These are phyloP conservation scores for Polygonum maritimum DNA, from an alignment of 148 eudicot genomes.

Conservation along the genomic window DNA sequence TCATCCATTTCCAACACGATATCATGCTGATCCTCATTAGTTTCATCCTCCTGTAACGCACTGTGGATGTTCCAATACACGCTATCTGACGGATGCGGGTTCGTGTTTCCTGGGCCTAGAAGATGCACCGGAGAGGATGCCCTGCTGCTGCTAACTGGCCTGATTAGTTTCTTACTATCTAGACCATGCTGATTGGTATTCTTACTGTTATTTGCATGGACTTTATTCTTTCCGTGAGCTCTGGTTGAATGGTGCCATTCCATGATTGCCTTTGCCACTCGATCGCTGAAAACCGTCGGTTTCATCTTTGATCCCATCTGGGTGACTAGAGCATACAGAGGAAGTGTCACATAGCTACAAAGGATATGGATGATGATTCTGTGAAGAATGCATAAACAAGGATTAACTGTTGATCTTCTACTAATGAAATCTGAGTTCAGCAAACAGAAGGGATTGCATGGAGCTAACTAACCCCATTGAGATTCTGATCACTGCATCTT, in stretches of 20 bases:
- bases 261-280: constrained; percentile 30
- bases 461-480: constrained; percentile 48
- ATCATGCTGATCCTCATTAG: neutral
- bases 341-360: constrained; percentile 59
- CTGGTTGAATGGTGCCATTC: constrained; percentile 36
- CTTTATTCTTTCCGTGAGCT: neutral
- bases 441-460: neutral
- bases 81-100: constrained; percentile 1
- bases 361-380: constrained; percentile 43
- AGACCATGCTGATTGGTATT: neutral
- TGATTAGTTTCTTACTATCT: neutral
- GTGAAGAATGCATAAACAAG: neutral
- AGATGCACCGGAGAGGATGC: constrained; percentile 7
- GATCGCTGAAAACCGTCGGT: constrained; percentile 40
- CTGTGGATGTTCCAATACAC: neutral
- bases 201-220: neutral
- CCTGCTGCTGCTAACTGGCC: neutral
- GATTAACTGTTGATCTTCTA: neutral
- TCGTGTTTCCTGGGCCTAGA: neutral
- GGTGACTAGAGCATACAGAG: constrained; percentile 50
- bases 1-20: neutral
- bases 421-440: neutral
- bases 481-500: constrained; percentile 28
- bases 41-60: neutral
- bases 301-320: constrained; percentile 62